Evolutionary conservation across 2,329 filamentous ascomycete species (phyloP), one percentile per base, ranked within the genome.

Genomic region (Sporothrix schenckii): DNA sequence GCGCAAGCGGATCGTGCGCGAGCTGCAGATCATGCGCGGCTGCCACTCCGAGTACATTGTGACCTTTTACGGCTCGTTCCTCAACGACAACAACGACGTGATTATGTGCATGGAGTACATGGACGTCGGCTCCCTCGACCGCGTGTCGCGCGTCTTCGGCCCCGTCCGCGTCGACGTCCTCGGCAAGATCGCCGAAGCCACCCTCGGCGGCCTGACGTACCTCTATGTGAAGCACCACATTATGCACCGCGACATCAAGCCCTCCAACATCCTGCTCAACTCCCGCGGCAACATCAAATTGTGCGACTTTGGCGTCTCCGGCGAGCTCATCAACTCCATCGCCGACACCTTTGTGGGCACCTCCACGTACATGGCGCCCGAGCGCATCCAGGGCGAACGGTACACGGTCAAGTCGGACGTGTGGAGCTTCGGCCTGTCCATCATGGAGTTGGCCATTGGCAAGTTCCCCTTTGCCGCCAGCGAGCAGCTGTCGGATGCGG

Each of bases 21-120:
- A 99, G 80, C 87, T 99, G 68, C 94, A 97, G 79, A 97, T 99
- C 75, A 98, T 98, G 89, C 94, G 97, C 79, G 93, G 96, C 77
- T 99, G 95, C 81, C 95, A 97, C 78, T 97, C 92, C 27, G 92
- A 95, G 72, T 94, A 96, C 80, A 98, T 99, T 77, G 95, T 99
- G 72, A 97, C 91, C 69, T 99, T 97, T 81, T 98, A 98, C 78
- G 95, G 95, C 72, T 95, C 95, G 50, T 99, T 98, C 78, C 87
- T 98, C 77, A 98, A 97, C 79, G 92, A 96, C 78, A 93, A 93
- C 73, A 94, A 96, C 78, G 95, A 99, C 82, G 96, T 99, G 71
- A 96, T 98, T 76, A 94, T 99, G 90, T 99, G 95, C 80, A 99
- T 99, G 95, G 95, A 99, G 80, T 98, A 99, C 79, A 97, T 97